Base-by-base conservation (phyloP, 2,329 filamentous ascomycete genomes). In the Fusarium sp. region DNA sequence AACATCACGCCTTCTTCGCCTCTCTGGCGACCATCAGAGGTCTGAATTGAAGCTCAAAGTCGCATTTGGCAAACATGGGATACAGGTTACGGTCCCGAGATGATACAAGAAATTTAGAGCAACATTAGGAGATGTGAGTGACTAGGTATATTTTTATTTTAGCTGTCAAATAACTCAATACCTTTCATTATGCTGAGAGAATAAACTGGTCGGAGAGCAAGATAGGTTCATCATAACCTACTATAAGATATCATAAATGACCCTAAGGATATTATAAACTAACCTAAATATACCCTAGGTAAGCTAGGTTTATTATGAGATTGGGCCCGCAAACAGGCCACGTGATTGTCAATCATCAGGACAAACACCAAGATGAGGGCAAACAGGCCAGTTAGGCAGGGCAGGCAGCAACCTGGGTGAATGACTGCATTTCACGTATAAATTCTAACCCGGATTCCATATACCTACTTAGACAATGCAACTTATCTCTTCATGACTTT, bases 101-200 rank as follows among this genome's bases (percentile, higher is more conserved):
- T 37, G 10, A 37, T 19, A 19, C 9, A 3, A 3, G 9, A 49
- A 4, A 33, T 8, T 23, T 33, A 4, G 11, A 50, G n/a, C n/a
- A 19, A 2, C 9, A 18, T 32, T 10, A 7, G 1, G 2, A 11
- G 11, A 12, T 6, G 13, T 4, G 10, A 6, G 15, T 21, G 7
- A 32, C 21, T 50, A 11, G 28, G 28, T 13, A 15, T 23, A 7
- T 47, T 21, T 7, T 23, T 7, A 30, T 21, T 7, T 21, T 3
- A 15, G 12, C 18, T 10, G 8, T 3, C 5, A 46, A 9, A 25
- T 15, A 18, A 28, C 12, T 15, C 12, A 13, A 10, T 7, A 9
- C 19, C 12, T 46, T 21, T 12, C 13, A 5, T 47, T 28, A 9
- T 6, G 5, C 0, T 5, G 25, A 21, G 5, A 21, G 13, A 28